Evolutionary conservation across 441 rosid genomes (phyloP).

Genomic region (Populus hybrid): DNA sequence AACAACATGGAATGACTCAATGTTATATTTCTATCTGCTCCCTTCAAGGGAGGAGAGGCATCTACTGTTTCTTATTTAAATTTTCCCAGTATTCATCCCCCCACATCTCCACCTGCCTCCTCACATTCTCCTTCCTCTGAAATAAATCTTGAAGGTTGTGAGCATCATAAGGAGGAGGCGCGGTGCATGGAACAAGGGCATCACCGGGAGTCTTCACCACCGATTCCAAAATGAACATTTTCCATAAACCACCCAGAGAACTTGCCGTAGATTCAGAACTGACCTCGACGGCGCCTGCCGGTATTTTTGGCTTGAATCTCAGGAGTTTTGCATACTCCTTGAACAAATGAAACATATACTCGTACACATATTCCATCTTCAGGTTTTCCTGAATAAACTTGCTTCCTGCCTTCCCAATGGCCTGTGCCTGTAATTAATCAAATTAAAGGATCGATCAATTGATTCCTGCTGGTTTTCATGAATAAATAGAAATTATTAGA

Average conservation of each 20-base stretch:
- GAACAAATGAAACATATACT: conserved; percentile 72
- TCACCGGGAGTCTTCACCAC: neutral
- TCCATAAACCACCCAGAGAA: conserved; percentile 28
- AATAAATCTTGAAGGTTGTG: neutral
- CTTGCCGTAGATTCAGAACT: conserved; percentile 44
- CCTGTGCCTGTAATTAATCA: conserved; percentile 42
- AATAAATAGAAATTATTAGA: too few species aligned
- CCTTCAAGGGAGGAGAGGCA: neutral
- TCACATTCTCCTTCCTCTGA: neutral
- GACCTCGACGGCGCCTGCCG: conserved; percentile 29
- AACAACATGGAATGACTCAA: neutral
- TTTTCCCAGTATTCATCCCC: neutral
- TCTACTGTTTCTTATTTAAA: neutral
- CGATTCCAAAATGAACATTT: conserved; percentile 59
- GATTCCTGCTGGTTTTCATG: neutral
- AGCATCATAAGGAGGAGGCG: neutral
- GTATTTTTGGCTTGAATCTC: conserved; percentile 55
- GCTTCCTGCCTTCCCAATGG: conserved; percentile 61
- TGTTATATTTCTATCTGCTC: neutral
- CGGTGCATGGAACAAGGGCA: neutral
- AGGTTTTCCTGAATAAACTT: conserved; percentile 44
- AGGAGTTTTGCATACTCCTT: conserved; percentile 13
- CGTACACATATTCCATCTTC: conserved; percentile 51
- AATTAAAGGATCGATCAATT: neutral
- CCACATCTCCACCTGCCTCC: neutral